Evolutionary conservation across 78 protist genomes (phyloP), one percentile per base, ranked within the genome.

Genomic region (Pelomyxa schiedti): DNA sequence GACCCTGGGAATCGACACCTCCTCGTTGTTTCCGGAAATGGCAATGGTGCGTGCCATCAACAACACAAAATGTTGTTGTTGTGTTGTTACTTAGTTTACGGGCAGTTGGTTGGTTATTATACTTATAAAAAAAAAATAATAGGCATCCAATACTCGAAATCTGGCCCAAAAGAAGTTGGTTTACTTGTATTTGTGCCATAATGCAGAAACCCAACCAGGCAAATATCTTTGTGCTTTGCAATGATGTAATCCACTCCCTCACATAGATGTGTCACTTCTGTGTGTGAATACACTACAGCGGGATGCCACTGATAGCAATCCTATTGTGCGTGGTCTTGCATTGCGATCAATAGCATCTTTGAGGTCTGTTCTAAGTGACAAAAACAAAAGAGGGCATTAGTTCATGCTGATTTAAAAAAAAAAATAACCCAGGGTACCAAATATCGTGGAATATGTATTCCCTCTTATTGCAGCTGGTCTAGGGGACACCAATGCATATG

Each of bases 271-370:
- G 2, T 81, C 95, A 4, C 82, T 93, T 16, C 85, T 93, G 26
- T 87, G 88, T 9, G 71, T 93, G 83, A 92, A 91, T 87, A 92
- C 97, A 4, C 82, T 93, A 4, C 88, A 84, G 73, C 74, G 81
- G 65, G 97, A 92, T 53, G 90, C 86, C 71, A 4, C 37, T 24
- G 96, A 95, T 63, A 69, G 78, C 4, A 88, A 85, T 43, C 99
- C 99, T 32, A 75, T 95, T 69, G 84, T 93, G n/a, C 89, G 99
- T 2, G 99, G 97, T 1, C 74, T 96, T 0, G 99, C 99, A 1
- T 77, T 96, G 8, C 86, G 97, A 26, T 74, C 63, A 52, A 81
- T 80, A 38, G 1, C 29, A 66, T 58, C 64, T 37, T 47, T 8
- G 42, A 32, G 9, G 24, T 69, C 47, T 3, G 5, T 65, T 39